Evolutionary conservation across 768 basidiomycete genomes (phyloP), one percentile per base, ranked within the genome.

Genomic region (Pulveroboletus frians): DNA sequence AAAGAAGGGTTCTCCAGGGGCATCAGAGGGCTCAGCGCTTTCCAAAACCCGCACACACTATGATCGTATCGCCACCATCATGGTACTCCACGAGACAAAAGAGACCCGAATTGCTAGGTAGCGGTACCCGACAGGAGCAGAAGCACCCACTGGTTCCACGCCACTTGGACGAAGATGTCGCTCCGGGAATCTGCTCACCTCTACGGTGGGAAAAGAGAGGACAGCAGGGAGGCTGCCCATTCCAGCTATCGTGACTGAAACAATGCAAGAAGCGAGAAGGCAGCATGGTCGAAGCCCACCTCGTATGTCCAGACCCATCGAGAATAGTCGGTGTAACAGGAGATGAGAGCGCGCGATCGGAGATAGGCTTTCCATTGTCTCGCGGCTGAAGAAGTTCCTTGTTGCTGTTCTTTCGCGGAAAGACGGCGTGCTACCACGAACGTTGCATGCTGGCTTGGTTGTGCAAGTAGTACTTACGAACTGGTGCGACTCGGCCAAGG

Each of bases 291-390:
- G 41, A 34, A 46, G 50, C 31, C 39, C 20, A 52, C 40, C 34
- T 23, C 21, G 71, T 73, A 61, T 57, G 79, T 80, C 77, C 67
- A 84, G 75, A 44, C 73, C 36, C 73, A 51, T 82, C 83, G 55
- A 85, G 69, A 13, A 80, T 59, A 0, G 83, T 40, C 79, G 27
- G 78, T 80, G 66, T 85, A 81, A 63, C 51, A 42, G 26, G 43
- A 65, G 53, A 35, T 52, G 55, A 43, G 60, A 61, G 20, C 51
- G 48, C 31, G 52, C 64, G 45, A 69, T 64, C 52, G 60, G 62
- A 54, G 56, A 67, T 65, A 58, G 51, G 58, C 59, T 65, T 58
- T 62, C 50, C 38, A 46, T 61, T 27, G 23, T 18, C 51, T 43
- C 47, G 29, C 30, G n/a, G 42, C 34, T 14, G 7, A 20, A 39